phyloP scores from a whole-genome alignment of 2,329 filamentous ascomycete species.

The Stachybotrys chlorohalonatus region DNA sequence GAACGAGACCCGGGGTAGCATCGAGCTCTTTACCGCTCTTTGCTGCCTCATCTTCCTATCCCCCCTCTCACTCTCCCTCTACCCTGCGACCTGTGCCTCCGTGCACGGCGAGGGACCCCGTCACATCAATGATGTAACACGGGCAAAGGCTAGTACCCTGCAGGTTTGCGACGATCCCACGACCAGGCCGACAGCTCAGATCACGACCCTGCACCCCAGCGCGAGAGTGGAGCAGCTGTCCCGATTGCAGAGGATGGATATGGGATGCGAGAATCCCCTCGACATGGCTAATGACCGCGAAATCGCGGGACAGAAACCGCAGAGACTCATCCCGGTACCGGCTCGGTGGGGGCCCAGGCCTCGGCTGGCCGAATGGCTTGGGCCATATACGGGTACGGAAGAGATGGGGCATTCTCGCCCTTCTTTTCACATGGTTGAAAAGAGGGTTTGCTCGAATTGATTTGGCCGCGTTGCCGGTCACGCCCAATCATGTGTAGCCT shows the following conservation, averaged over 20 bases:
- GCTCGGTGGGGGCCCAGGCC: not conserved
- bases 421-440: not conserved
- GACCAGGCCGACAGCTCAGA: too few species aligned
- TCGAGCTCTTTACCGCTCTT: not conserved
- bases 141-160: too few species aligned
- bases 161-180: not conserved
- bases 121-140: not conserved
- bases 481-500: not conserved
- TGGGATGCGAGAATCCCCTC: too few species aligned
- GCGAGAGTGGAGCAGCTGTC: too few species aligned
- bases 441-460: not conserved
- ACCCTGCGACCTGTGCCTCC: too few species aligned
- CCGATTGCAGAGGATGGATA: too few species aligned
- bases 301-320: too few species aligned
- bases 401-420: not conserved
- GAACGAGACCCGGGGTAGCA: not conserved
- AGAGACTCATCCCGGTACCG: too few species aligned
- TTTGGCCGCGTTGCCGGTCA: not conserved
- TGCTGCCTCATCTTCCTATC: not conserved
- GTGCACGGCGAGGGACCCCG: not conserved
- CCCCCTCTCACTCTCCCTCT: too few species aligned
- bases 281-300: too few species aligned
- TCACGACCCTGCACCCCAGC: too few species aligned
- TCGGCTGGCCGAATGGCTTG: not conserved
- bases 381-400: not conserved